phyloP scores from a whole-genome alignment of 208 protist genomes.

The Spongospora subterranea region DNA sequence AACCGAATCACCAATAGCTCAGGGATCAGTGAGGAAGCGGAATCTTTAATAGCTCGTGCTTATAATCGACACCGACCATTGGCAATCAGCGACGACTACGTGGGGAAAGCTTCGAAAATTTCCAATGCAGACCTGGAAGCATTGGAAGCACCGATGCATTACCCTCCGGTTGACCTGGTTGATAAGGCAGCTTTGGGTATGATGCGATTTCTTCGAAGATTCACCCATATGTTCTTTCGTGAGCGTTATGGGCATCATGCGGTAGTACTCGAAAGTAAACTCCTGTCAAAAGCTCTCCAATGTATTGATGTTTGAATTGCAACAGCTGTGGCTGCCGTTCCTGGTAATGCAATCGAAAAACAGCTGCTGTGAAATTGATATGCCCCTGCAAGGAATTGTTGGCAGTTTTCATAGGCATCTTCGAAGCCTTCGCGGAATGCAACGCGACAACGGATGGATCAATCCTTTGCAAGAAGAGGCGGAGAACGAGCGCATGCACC shows the following conservation, averaged over 20 bases:
- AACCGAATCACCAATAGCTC: too few species aligned
- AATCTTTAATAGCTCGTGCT: slow-evolving; percentile 26
- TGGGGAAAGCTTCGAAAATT: not conserved
- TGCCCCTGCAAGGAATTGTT: slow-evolving; percentile 56
- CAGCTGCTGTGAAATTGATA: not conserved
- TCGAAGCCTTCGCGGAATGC: slow-evolving; percentile 38
- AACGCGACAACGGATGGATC: slow-evolving; percentile 87
- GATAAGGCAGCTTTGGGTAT: not conserved
- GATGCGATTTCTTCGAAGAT: not conserved
- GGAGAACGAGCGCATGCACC: slow-evolving; percentile 91
- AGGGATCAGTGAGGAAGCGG: not conserved
- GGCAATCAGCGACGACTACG: not conserved
- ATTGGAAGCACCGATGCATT: slow-evolving; percentile 7
- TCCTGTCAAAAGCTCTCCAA: not conserved
- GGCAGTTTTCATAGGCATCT: slow-evolving; percentile 56
- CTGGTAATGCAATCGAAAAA: not conserved
- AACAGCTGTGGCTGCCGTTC: slow-evolving; percentile 35
- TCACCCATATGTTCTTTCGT: slow-evolving; percentile 58
- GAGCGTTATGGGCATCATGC: slow-evolving; percentile 48
- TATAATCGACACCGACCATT: slow-evolving; percentile 45
- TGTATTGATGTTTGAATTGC: not conserved
- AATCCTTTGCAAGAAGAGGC: slow-evolving; percentile 86
- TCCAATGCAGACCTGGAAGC: not conserved
- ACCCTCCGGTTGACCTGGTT: not conserved
- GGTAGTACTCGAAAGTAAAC: slow-evolving; percentile 23